Conservation (phyloP, 139 green algal species). For the Nannochloris sp. region DNA sequence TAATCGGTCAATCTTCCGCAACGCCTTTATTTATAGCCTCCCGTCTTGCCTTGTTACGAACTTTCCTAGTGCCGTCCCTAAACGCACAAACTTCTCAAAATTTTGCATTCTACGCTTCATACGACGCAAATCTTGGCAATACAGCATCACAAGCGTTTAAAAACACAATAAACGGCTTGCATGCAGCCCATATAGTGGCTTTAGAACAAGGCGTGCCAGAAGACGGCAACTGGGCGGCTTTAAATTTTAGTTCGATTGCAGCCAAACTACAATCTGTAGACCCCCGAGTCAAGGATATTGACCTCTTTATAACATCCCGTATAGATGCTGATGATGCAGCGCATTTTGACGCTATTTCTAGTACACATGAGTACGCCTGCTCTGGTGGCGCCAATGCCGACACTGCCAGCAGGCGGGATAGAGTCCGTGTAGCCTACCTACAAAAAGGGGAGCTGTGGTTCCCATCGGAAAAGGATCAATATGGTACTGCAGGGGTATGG, state of each 20-base stretch:
- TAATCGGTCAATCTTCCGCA: neutral
- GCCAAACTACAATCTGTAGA: neutral
- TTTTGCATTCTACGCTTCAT: neutral
- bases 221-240: neutral
- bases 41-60: neutral
- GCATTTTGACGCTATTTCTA: neutral
- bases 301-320: neutral
- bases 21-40: neutral
- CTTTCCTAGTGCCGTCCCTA: neutral
- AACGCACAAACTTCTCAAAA: neutral
- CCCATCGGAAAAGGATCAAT: neutral
- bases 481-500: neutral
- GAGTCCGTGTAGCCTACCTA: neutral
- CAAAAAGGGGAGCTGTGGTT: neutral
- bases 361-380: neutral
- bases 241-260: neutral
- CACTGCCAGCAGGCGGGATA: too few relatives aligned
- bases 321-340: neutral
- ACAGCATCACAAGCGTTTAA: neutral
- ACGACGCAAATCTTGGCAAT: neutral
- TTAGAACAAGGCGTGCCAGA: neutral
- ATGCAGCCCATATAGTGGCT: neutral
- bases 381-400: neutral
- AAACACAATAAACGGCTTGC: neutral
- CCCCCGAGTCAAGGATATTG: neutral